Base-by-base conservation (phyloP, 768 basidiomycete genomes). In the Galerina marginata region DNA sequence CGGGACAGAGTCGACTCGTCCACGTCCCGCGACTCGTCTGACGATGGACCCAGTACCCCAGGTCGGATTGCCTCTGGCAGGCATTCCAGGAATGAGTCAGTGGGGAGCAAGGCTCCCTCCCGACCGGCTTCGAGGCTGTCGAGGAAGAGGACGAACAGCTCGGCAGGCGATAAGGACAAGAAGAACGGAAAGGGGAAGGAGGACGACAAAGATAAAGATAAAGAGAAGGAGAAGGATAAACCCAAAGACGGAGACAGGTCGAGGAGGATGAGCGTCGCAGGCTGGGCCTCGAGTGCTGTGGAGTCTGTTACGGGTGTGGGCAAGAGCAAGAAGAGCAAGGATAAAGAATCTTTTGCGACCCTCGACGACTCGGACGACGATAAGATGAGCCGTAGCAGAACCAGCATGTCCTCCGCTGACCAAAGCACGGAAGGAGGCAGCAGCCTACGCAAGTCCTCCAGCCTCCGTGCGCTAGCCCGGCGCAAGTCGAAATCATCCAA, bases 261-360 rank as follows among this genome's bases (percentile, higher is more conserved):
- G 16, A 76, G 73, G 59, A 81, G 79, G 67, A 76, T 77, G 68
- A 83, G 76, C 58, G 78, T 89, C 16, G 77, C 84, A 2, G 86
- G 84, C 6, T 92, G 91, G 88, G 89, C 88, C 12, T 84, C 85
- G 52, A 86, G 71, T 70, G 88, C 87, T 38, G 84, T 90, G 10
- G 85, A 77, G 45, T 84, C 84, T 36, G 80, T 91, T 48, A 80
- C 86, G 1, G 83, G 85, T 3, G 77, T 83, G 15, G 79, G 81
- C 46, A 76, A 73, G 66, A 87, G 83, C 66, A 78, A 72, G 67
- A 89, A 85, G 71, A 83, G 78, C 67, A 84, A 83, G 66, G 86
- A 88, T 63, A 81, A 79, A 53, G 81, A 83, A 12, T 70, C 75
- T n/a, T 90, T 90, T 59, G 71, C 88, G 43, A 74, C 83, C 3